These are phyloP conservation scores for Boeremia lycopersici DNA, from an alignment of 2,329 filamentous ascomycete species.

Conservation along the genomic window DNA sequence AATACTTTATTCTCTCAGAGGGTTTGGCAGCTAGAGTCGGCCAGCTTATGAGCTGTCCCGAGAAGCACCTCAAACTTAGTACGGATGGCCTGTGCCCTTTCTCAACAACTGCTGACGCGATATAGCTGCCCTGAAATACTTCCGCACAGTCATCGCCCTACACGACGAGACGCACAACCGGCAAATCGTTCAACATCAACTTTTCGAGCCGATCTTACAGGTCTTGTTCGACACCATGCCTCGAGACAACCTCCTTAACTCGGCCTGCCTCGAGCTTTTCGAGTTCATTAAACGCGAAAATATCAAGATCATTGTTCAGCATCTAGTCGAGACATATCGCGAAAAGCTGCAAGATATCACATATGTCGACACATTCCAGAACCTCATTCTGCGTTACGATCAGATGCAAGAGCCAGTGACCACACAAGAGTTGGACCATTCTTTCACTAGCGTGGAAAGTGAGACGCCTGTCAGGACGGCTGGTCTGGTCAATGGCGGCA, in stretches of 20 bases:
- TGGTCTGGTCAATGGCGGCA: constrained; percentile 60
- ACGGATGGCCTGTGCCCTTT: constrained; percentile 43
- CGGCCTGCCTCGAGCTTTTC: constrained; percentile 91
- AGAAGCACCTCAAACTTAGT: constrained; percentile 94
- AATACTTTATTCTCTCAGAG: constrained; percentile 83
- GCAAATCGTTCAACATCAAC: constrained; percentile 79
- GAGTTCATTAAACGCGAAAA: constrained; percentile 74
- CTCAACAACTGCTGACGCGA: constrained; percentile 15
- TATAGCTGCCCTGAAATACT: constrained; percentile 86
- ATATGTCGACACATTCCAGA: constrained; percentile 84
- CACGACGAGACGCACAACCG: constrained; percentile 92
- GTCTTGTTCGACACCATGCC: constrained; percentile 86
- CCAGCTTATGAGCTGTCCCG: constrained; percentile 79
- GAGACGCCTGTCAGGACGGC: constrained; percentile 49
- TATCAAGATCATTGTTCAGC: constrained; percentile 75
- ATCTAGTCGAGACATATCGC: constrained; percentile 83
- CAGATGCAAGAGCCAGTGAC: constrained; percentile 68
- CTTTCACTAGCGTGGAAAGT: constrained; percentile 74
- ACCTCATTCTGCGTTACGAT: constrained; percentile 77
- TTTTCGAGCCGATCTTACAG: constrained; percentile 83
- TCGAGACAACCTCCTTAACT: constrained; percentile 90
- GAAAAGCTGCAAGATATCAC: constrained; percentile 76
- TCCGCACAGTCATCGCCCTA: constrained; percentile 81
- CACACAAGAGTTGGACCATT: constrained; percentile 60
- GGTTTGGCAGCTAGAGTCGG: constrained; percentile 78